Base-by-base conservation (phyloP, 1,284 basidiomycete species). In the Dichomitus squalens region DNA sequence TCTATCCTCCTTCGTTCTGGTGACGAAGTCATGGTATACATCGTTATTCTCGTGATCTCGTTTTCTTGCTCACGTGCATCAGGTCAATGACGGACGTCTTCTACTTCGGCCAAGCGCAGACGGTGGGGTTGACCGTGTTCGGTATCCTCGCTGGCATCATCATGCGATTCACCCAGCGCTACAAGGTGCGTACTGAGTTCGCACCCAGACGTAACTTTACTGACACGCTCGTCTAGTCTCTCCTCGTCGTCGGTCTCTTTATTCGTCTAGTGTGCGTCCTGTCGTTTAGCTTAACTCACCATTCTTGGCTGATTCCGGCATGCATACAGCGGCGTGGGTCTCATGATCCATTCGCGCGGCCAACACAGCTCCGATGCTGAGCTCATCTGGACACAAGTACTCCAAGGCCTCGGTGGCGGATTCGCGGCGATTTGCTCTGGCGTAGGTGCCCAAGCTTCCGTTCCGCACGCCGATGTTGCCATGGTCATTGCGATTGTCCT, bases 401-500 rank as follows among this genome's bases (percentile, higher is more conserved):
- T 93, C 34, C 90, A 92, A 72, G 90, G 90, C 54, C 74, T 88
- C 18, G 92, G 91, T 20, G 92, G 91, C 36, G 93, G 92, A n/a
- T 82, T 93, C 61, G 87, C 91, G 0, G 83, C 87, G 1, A 78
- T 87, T 50, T 76, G 87, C 12, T 77, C 83, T 4, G 90, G 90
- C 70, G 87, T 93, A 53, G 86, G 84, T 38, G 87, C 91, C 0
- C 93, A 95, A 70, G 91, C 90, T 7, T 79, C 85, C 7, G 92
- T 93, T 2, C 77, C 85, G 1, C 92, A 92, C 68, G 72, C 76
- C 27, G 91, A 95, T 64, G 86, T 95, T 16, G 93, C 91, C 0
- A 86, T 88, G 63, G 88, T 89, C 55, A 95, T 90, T 7, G 93
- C 93, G 0, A 78, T 94, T 61, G 85, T 93, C n/a, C 77, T 95